These are phyloP conservation scores for Yamadazyma diospyri DNA, from an alignment of 1,139 yeast genomes.

Conservation along the genomic window DNA sequence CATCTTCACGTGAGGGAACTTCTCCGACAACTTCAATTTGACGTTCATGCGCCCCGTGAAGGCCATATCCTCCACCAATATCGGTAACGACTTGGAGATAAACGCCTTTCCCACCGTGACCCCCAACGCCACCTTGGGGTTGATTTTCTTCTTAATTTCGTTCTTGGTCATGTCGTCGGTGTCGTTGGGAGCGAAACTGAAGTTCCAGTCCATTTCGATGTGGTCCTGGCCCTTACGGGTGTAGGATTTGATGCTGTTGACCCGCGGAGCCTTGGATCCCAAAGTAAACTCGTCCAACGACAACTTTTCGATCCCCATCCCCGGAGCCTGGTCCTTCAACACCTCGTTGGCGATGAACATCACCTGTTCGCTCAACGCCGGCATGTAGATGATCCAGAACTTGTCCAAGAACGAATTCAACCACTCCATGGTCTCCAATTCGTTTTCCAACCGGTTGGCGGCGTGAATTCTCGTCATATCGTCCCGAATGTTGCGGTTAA, in stretches of 20 bases:
- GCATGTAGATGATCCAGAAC: slow-evolving; percentile 87
- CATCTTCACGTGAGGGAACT: slow-evolving; percentile 70
- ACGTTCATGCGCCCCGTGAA: slow-evolving; percentile 70
- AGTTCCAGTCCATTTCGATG: slow-evolving; percentile 81
- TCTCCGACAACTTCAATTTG: slow-evolving; percentile 55
- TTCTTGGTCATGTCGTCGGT: slow-evolving; percentile 78
- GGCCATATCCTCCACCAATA: slow-evolving; percentile 75
- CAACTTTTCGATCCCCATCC: slow-evolving; percentile 72
- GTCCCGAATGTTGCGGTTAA: slow-evolving; percentile 68
- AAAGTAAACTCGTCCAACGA: slow-evolving; percentile 72
- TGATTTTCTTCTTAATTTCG: slow-evolving; percentile 64
- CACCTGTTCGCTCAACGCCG: slow-evolving; percentile 75
- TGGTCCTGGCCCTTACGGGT: slow-evolving; percentile 62
- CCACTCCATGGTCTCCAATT: slow-evolving; percentile 77
- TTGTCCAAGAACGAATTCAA: slow-evolving; percentile 69
- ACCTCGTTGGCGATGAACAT: slow-evolving; percentile 62
- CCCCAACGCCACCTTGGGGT: slow-evolving; percentile 77
- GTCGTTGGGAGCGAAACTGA: slow-evolving; percentile 76
- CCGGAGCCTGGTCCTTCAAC: slow-evolving; percentile 71
- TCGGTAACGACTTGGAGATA: slow-evolving; percentile 69
- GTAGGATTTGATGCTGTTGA: slow-evolving; percentile 67
- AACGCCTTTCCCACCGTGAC: slow-evolving; percentile 77
- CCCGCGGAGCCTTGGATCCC: slow-evolving; percentile 76
- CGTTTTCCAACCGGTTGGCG: slow-evolving; percentile 56
- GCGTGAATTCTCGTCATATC: slow-evolving; percentile 64